Evolutionary conservation across 805 yeast species (phyloP).

Genomic region (Lachancea sp.): DNA sequence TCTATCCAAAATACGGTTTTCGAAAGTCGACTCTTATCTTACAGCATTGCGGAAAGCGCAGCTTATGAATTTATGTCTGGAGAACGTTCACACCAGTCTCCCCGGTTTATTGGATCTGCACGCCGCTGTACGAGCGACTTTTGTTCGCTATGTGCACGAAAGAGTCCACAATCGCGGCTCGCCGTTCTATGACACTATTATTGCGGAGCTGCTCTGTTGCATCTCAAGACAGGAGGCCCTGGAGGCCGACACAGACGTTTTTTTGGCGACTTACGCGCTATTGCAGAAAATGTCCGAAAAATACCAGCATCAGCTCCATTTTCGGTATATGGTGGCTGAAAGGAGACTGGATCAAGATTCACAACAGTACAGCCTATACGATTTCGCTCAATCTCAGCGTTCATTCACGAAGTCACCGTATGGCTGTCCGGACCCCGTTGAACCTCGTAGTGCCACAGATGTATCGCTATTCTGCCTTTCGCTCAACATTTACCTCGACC

Average conservation of each 20-base stretch:
- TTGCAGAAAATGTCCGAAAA: slow-evolving; percentile 14
- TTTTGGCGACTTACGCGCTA: slow-evolving; percentile 10
- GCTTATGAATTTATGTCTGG: slow-evolving; percentile 17
- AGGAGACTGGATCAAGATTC: not conserved
- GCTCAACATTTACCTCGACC: slow-evolving; percentile 13
- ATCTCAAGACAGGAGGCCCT: slow-evolving; percentile 8
- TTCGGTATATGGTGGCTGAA: slow-evolving; percentile 16
- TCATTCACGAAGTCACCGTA: not conserved
- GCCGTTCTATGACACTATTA: slow-evolving; percentile 1
- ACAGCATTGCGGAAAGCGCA: slow-evolving; percentile 15
- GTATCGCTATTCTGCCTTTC: slow-evolving; percentile 13
- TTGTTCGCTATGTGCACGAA: slow-evolving; percentile 2
- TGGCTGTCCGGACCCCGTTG: slow-evolving; percentile 22
- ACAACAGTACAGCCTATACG: slow-evolving; percentile 13
- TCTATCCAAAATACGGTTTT: not conserved
- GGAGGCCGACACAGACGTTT: slow-evolving; percentile 1
- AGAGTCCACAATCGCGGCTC: not conserved
- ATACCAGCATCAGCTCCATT: slow-evolving; percentile 15
- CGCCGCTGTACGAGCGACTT: not conserved
- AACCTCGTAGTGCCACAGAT: slow-evolving; percentile 18
- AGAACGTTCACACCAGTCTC: slow-evolving; percentile 14
- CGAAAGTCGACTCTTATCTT: not conserved
- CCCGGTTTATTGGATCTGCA: slow-evolving; percentile 10
- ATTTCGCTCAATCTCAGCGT: slow-evolving; percentile 15
- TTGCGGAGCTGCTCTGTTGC: slow-evolving; percentile 15